Percentiles rank a stretch among this genome's conserved stretches.
Conservation (phyloP, 208 protist genomes). For the Tetramitus jugosus region DNA sequence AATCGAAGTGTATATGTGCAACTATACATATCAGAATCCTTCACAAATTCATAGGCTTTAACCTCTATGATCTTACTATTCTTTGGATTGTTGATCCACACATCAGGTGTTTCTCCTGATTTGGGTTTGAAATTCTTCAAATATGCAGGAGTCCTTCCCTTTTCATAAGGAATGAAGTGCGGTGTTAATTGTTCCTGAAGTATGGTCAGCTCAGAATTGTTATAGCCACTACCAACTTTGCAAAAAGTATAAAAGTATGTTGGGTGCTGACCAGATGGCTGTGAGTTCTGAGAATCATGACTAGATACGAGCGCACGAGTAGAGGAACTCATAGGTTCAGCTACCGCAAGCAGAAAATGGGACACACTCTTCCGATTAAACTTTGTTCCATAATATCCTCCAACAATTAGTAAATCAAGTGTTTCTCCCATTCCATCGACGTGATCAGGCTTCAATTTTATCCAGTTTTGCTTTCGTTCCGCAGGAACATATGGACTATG, state of each 20-base stretch:
- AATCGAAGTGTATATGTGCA: conserved; percentile 51
- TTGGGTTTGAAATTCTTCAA: conserved; percentile 37
- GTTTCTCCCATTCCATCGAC: conserved; percentile 39
- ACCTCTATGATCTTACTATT: conserved; percentile 52
- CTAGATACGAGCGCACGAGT: no score
- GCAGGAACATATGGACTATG: conserved; percentile 41
- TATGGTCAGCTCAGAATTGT: conserved; percentile 39
- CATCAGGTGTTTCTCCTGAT: conserved; percentile 46
- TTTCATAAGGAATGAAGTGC: conserved; percentile 40
- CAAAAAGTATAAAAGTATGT: conserved; percentile 47
- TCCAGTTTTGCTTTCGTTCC: conserved; percentile 49
- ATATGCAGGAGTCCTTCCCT: conserved; percentile 35
- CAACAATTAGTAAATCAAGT: conserved; percentile 35
- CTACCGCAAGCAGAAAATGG: conserved; percentile 47
- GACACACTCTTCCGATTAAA: conserved; percentile 44
- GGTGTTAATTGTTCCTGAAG: conserved; percentile 40
- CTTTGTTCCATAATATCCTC: conserved; percentile 55
- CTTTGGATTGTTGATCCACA: conserved; percentile 38
- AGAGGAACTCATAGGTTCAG: no score
- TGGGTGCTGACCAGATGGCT: background rate
- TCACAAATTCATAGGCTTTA: conserved; percentile 44
- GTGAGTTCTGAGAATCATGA: no score
- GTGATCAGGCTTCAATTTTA: conserved; percentile 61
- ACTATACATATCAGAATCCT: conserved; percentile 38
- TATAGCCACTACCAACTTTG: conserved; percentile 57